Evolutionary conservation across 129 eudicot species (phyloP), one percentile per base, ranked within the genome.

Genomic region (Artemisia argyi): DNA sequence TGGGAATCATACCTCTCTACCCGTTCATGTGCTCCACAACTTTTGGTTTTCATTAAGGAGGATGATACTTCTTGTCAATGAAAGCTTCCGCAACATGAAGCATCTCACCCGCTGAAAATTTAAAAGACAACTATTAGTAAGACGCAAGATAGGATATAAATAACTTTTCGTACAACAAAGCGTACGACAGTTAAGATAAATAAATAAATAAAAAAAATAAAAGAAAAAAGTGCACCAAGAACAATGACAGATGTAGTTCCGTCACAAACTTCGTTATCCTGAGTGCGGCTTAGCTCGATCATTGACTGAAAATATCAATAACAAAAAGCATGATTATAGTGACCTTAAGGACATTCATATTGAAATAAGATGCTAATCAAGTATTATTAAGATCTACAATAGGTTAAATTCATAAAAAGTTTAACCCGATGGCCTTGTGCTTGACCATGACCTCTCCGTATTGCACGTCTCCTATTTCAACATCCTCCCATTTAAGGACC

Each of bases 241-340:
- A n/a, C n/a, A n/a, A n/a, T n/a, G n/a, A n/a, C n/a, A 20, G 98
- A 90, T 24, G 98, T 93, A 6, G 98, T 93, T 76, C 98, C 98
- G 82, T 94, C 98, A 66, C 98, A 97, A 18, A 87, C 98, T 81
- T 93, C 96, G 78, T 93, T 96, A 64, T 93, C 98, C 72, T 93
- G 97, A 46, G 98, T 93, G 51, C 91, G 96, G 71, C 98, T 93
- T 48, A 93, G 87, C 78, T 93, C 97, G 80, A 94, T 94, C 98
- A 94, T 90, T 66, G 96, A 94, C 98, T 94, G 90, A 61, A 52
- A 75, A 22, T 46, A 55, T 10, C 46, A 44, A 22, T 19, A 5
- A 39, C 53, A 19, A 61, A 0, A 32, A 7, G 22, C 6, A 15
- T 44, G 55, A 42, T 49, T 39, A 58, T 73, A 58, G 12, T 61